These are phyloP conservation scores for Moesziomyces aphidis DNA, from an alignment of 1,284 basidiomycete genomes.

Conservation along the genomic window DNA sequence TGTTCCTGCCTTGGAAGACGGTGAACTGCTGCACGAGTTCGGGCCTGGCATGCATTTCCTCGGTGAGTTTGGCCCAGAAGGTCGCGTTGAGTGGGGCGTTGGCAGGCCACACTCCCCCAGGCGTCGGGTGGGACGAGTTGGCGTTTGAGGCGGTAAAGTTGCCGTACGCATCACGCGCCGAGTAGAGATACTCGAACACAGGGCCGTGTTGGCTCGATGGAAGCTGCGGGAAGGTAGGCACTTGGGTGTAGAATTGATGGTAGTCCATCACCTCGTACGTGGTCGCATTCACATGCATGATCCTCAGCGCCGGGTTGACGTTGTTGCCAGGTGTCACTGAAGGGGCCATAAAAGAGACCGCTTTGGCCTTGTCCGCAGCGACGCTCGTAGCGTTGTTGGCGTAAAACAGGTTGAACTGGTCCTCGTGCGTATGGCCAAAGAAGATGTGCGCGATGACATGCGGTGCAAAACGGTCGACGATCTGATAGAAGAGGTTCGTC, in stretches of 20 bases:
- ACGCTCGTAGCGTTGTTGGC: conserved; percentile 75
- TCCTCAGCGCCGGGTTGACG: conserved; percentile 81
- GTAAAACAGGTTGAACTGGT: conserved; percentile 82
- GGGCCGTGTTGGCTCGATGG: conserved; percentile 77
- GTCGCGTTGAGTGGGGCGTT: conserved; percentile 82
- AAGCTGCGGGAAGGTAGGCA: conserved; percentile 35
- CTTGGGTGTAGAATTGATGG: conserved; percentile 61
- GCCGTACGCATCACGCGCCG: conserved; percentile 76
- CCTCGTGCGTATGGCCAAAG: conserved; percentile 85
- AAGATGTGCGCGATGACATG: conserved; percentile 85
- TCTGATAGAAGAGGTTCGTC: conserved; percentile 68
- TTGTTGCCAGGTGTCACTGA: conserved; percentile 80
- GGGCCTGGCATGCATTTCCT: conserved; percentile 76
- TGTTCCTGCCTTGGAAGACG: conserved; percentile 78
- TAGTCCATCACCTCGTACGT: conserved; percentile 66
- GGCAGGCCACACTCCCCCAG: conserved; percentile 71
- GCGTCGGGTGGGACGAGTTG: conserved; percentile 16
- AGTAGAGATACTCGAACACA: conserved; percentile 78
- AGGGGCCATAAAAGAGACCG: conserved; percentile 74
- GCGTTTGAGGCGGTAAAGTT: conserved; percentile 70
- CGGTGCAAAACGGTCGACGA: conserved; percentile 80
- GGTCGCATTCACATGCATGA: conserved; percentile 81
- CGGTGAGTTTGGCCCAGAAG: conserved; percentile 84
- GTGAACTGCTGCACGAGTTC: conserved; percentile 78
- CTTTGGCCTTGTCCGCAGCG: conserved; percentile 17